Evolutionary conservation across 129 eudicot genomes (phyloP), one percentile per base, ranked within the genome.

Genomic region (Flaveria robusta): DNA sequence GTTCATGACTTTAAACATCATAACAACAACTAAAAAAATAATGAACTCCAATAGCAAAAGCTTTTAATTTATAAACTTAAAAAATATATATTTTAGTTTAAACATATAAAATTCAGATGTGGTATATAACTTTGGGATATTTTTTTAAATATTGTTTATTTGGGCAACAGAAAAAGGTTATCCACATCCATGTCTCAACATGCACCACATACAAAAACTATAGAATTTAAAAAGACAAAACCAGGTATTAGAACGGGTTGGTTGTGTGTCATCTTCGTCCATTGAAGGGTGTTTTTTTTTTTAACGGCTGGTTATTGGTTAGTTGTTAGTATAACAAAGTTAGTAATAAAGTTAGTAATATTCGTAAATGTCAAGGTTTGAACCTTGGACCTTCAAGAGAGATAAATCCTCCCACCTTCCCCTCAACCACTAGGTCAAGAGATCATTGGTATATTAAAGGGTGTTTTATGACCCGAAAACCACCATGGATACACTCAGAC

Each of bases 401-500:
- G n/a, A n/a, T n/a, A n/a, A n/a, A n/a, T n/a, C n/a, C n/a, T n/a
- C n/a, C n/a, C n/a, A n/a, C n/a, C n/a, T n/a, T n/a, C n/a, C n/a
- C n/a, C n/a, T n/a, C n/a, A n/a, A n/a, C n/a, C n/a, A n/a, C n/a
- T n/a, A n/a, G n/a, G n/a, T n/a, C n/a, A n/a, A n/a, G n/a, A n/a
- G n/a, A n/a, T n/a, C n/a, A n/a, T n/a, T n/a, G n/a, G n/a, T n/a
- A n/a, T n/a, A 50, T 55, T 67, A 16, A 45, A 26, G 51, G 50
- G 50, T 70, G 18, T 46, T 43, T 37, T 55, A 20, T 62, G 37
- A 11, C 55, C 41, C 84, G 31, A 81, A 66, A 42, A 18, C 59
- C 73, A 70, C 26, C 63, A 87, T 83, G 88, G 84, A 42, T 70
- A 47, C 51, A 23, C 71, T 84, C 37, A 84, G 75, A 68, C 71